These are phyloP conservation scores for Hemisphaericaspora xylofermentans DNA, from an alignment of 1,139 yeast genomes.

Conservation along the genomic window DNA sequence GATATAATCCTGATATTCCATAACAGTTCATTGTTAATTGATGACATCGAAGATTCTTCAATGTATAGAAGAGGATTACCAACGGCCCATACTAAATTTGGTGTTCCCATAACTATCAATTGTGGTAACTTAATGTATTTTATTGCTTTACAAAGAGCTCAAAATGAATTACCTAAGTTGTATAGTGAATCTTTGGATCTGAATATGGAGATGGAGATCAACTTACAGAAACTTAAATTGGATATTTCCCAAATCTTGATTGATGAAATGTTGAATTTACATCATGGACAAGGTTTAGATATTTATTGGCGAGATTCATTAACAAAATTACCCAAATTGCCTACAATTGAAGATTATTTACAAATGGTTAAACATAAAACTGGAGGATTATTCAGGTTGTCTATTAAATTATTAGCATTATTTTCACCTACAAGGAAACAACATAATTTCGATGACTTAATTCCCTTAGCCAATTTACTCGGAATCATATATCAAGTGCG, in stretches of 20 bases:
- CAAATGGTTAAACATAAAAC: constrained; percentile 87
- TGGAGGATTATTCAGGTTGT: constrained; percentile 80
- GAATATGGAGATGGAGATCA: not conserved
- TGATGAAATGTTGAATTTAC: constrained; percentile 76
- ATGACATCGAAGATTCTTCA: constrained; percentile 85
- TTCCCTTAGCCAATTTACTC: constrained; percentile 69
- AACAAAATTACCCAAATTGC: constrained; percentile 40
- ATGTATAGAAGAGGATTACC: constrained; percentile 69
- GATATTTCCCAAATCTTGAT: constrained; percentile 36
- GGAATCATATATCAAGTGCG: constrained; percentile 82
- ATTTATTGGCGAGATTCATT: constrained; percentile 75
- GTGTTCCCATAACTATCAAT: constrained; percentile 77
- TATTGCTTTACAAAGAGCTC: constrained; percentile 57
- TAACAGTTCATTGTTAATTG: constrained; percentile 47
- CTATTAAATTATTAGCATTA: constrained; percentile 60
- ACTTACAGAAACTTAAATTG: constrained; percentile 6
- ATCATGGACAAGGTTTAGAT: constrained; percentile 87
- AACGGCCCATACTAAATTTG: constrained; percentile 75
- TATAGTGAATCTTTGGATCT: constrained; percentile 1
- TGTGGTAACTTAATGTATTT: constrained; percentile 83
- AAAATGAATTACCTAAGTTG: constrained; percentile 18
- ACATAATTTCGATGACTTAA: constrained; percentile 23
- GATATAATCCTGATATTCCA: constrained; percentile 30
- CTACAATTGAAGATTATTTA: constrained; percentile 66
- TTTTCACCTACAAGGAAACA: constrained; percentile 16